Conservation (phyloP, 164 flowering plant species). For the Houttuynia cordata region DNA sequence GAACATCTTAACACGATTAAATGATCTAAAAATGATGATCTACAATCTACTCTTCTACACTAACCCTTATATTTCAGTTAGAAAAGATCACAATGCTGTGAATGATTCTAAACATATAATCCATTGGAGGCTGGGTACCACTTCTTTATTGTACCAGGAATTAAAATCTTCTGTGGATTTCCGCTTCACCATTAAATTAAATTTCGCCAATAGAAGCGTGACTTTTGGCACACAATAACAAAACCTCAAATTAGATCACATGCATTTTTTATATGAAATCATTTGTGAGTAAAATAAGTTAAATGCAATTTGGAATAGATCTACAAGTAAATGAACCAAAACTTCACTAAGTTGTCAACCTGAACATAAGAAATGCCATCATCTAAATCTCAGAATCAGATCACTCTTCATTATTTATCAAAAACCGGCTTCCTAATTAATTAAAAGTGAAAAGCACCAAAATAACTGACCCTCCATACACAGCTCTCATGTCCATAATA, state of each 20-base stretch:
- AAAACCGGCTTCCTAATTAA: not conserved
- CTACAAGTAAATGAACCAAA: not conserved
- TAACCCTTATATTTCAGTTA: not conserved
- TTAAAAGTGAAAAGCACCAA: not conserved
- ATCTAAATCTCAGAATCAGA: not conserved
- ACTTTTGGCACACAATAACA: no score
- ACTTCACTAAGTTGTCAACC: not conserved
- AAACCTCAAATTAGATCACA: no score
- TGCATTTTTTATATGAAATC: not conserved
- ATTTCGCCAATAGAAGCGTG: not conserved
- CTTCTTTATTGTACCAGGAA: not conserved
- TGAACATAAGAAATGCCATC: not conserved
- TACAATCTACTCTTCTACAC: no score
- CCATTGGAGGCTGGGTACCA: no score
- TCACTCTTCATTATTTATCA: not conserved
- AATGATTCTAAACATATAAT: no score
- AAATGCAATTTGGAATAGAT: not conserved
- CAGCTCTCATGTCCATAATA: slow-evolving; percentile 98
- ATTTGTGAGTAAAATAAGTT: not conserved
- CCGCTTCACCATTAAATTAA: no score
- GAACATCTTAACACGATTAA: not conserved
- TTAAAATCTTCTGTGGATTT: not conserved
- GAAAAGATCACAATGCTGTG: no score
- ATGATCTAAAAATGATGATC: not conserved
- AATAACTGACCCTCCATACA: slow-evolving; percentile 79